Conservation (phyloP, 2,329 filamentous ascomycete species). For the Curvularia spicifera region DNA sequence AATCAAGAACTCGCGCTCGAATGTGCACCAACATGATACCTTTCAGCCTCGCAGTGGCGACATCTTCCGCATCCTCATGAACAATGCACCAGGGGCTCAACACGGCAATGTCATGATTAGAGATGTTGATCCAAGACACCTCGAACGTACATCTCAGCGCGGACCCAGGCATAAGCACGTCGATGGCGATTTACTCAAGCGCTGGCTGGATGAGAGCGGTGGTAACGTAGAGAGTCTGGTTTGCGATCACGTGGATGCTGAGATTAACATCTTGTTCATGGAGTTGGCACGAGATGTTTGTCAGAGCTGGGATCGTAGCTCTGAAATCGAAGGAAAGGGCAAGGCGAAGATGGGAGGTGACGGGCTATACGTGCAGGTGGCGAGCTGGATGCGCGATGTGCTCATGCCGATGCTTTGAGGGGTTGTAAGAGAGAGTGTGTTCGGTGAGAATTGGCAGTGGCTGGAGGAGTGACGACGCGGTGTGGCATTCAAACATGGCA, state of each 20-base stretch:
- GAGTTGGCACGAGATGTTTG: constrained; percentile 32
- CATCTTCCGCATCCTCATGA: constrained; percentile 34
- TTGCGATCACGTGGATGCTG: constrained; percentile 23
- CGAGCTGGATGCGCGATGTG: constrained; percentile 31
- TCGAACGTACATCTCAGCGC: constrained; percentile 20
- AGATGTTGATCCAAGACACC: constrained; percentile 36
- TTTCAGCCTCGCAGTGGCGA: constrained; percentile 25
- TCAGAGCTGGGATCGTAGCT: constrained; percentile 16
- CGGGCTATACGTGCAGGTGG: constrained; percentile 13
- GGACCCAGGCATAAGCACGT: constrained; percentile 45
- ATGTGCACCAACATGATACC: constrained; percentile 18
- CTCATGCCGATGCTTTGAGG: constrained; percentile 34
- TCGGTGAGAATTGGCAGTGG: background rate
- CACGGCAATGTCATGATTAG: constrained; percentile 26
- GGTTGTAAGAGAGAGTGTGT: background rate
- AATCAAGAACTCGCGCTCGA: constrained; percentile 25
- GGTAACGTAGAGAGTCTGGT: constrained; percentile 28
- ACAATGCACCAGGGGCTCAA: constrained; percentile 29
- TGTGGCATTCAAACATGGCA: background rate
- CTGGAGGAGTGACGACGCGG: background rate
- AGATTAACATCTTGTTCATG: constrained; percentile 29
- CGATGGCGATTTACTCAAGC: constrained; percentile 51
- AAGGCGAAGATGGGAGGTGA: constrained; percentile 19
- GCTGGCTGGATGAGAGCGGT: constrained; percentile 38
- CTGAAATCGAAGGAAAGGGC: constrained; percentile 15